Base-by-base conservation (phyloP, 257 asterid species). In the Marsdenia floribunda region DNA sequence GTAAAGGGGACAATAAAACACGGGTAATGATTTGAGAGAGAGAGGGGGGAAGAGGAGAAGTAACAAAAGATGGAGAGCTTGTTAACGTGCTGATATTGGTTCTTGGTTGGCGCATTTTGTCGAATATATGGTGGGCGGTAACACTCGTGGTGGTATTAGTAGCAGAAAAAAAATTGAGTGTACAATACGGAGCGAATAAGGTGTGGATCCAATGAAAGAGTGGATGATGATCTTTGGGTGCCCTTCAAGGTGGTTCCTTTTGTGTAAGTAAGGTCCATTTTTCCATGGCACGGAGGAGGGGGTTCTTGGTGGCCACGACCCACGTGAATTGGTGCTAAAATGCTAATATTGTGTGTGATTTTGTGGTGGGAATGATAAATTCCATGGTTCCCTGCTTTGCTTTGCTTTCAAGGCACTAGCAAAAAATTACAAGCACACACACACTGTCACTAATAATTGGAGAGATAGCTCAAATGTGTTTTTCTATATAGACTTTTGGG, bases 1-100 rank as follows among this genome's bases (percentile, higher is more conserved):
- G 50, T 73, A 65, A 74, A 72, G 75, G 70, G 81, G 96, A 89
- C 91, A 87, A 83, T 68, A 64, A 76, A 84, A 85, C 91, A 90
- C 47, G 79, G 78, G 47, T 69, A 85, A 90, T 90, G 78, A 92
- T 90, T 82, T 74, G 78, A 47, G 74, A 65, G 79, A 63, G 73
- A 75, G 73, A 73, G 37, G 4, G 69, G 14, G 57, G 29, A 50
- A 40, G 1, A 29, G 33, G 1, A 49, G 55, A 63, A 26, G 59
- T 7, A 44, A 44, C 8, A 42, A 44, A 44, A 8, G 10, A 6
- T 10, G 8, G 8, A 1, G 8, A 64, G 47, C 33, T 21, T 71
- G 57, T 70, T 66, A 65, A 55, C 40, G 58, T 47, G 72, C 47
- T 52, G 22, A 33, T 75, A 78, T 8, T 19, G 71, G 33, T 66